Evolutionary conservation across 2,329 filamentous ascomycete species (phyloP), one percentile per base, ranked within the genome.

Genomic region (Fusarium sp.): DNA sequence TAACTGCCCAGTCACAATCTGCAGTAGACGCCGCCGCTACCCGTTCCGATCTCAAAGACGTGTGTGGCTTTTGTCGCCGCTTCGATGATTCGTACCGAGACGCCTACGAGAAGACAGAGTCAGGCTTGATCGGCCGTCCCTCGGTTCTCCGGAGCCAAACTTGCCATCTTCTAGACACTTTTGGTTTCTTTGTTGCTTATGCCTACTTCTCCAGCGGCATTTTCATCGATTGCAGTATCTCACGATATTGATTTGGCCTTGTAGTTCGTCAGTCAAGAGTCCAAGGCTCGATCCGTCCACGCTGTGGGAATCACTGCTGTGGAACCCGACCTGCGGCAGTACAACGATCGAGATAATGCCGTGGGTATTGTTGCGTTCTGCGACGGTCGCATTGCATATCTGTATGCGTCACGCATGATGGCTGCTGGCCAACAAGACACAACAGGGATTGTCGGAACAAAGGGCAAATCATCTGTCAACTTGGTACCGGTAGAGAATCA

Each of bases 151-250:
- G 86, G 63, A 84, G 80, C 41, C 87, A 90, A 73, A 90, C 87
- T 1, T 88, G 86, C 73, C 87, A 90, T 74, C 88, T 85, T 71
- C 80, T 84, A 53, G 85, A 89, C 56, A 84, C 86, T 0, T 80
- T 79, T 0, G 87, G 87, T 41, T 90, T 89, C 78, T 90, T 89
- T 71, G 86, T 90, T 43, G 79, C 81, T 19, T 90, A 89, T 71
- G 85, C 87, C 6, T 77, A 85, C 58, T 86, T 83, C 74, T 83
- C 79, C 3, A 87, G 88, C 39, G 87, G 87, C n/a, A 88, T 89
- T 70, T 90, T 90, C 65, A 87, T 90, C 45, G 87, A 90, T 76
- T 19, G 19, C 19, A 19, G 87, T 84, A 75, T 84, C 83, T 45
- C 88, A 90, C 75, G 87, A 90, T 69, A 89, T 90, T 9, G 70